Base-by-base conservation (phyloP, 2,329 filamentous ascomycete species). In the Biscogniauxia sp. region DNA sequence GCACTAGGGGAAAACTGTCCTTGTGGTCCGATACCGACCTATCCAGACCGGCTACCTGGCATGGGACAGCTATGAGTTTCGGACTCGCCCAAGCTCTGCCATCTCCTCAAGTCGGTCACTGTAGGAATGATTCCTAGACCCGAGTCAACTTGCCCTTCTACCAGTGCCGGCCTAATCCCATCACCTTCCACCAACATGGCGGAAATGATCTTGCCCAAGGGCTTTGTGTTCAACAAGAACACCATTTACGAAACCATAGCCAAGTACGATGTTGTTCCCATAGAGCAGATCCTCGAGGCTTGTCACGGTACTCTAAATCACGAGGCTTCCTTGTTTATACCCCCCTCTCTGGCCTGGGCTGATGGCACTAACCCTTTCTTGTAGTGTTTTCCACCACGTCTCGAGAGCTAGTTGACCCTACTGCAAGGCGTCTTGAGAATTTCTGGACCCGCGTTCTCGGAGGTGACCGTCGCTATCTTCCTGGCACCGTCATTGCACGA, bases 381-480 rank as follows among this genome's bases (percentile, higher is more conserved):
- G 67, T 64, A 88, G 85, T 86, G 5, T 88, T 87, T 66, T 85
- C 85, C 11, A 85, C 80, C 28, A 88, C 84, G 17, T 82, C 83
- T 63, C 82, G 83, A 67, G 80, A 80, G 65, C 78, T 87, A 32
- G 78, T 81, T 61, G 85, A 88, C 66, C 85, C 85, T n/a, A 88
- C 84, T 2, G 84, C 85, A 26, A 82, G 82, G 61, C 83, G 86
- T 19, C 74, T 88, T 20, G 85, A 88, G 69, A 85, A 87, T 67
- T 87, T 87, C 66, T 88, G 85, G 85, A 88, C 84, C 82, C 85
- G 87, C 68, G 83, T 88, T 57, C 84, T 84, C 80, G 84, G 85
- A 37, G 88, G 86, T 66, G 76, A 86, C 64, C 77, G 81, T 26
- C 78, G 81, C 37, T 70, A 78, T 57, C 76, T 87, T 54, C 81